Evolutionary conservation across 345 rosid species (phyloP).

Genomic region (Euphorbia peplus): DNA sequence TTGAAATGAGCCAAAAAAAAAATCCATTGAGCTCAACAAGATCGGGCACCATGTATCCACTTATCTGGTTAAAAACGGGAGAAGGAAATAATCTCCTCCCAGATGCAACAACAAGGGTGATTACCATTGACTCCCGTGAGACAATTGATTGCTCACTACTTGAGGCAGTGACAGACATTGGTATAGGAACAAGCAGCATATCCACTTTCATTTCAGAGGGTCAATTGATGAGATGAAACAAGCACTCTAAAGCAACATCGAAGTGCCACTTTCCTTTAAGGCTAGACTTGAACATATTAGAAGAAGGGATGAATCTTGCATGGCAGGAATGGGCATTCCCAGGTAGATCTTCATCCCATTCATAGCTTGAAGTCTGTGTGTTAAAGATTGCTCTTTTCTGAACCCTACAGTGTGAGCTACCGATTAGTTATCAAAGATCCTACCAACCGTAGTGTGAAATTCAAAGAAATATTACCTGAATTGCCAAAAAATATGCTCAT

Average conservation of each 20-base stretch:
- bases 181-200: conserved; percentile 63
- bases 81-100: conserved; percentile 95
- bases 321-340: conserved; percentile 77
- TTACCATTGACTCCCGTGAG: conserved; percentile 79
- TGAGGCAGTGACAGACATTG: conserved; percentile 71
- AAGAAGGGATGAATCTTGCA: conserved; percentile 73
- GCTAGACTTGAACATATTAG: conserved; percentile 78
- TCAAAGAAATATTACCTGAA: background rate
- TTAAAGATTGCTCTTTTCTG: conserved; percentile 37
- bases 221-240: conserved; percentile 82
- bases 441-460: background rate
- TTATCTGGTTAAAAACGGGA: conserved; percentile 84
- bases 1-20: conserved; percentile 89
- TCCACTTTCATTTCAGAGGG: conserved; percentile 79
- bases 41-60: conserved; percentile 89
- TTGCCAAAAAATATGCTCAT: background rate
- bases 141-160: conserved; percentile 86
- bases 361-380: conserved; percentile 89
- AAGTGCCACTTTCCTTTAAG: conserved; percentile 69
- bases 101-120: conserved; percentile 72
- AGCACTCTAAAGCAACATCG: conserved; percentile 75
- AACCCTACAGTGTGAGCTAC: background rate
- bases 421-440: background rate
- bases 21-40: conserved; percentile 75
- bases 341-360: conserved; percentile 83